phyloP scores from a whole-genome alignment of 2,329 filamentous ascomycete genomes.

The Coniochaeta pulveracea region DNA sequence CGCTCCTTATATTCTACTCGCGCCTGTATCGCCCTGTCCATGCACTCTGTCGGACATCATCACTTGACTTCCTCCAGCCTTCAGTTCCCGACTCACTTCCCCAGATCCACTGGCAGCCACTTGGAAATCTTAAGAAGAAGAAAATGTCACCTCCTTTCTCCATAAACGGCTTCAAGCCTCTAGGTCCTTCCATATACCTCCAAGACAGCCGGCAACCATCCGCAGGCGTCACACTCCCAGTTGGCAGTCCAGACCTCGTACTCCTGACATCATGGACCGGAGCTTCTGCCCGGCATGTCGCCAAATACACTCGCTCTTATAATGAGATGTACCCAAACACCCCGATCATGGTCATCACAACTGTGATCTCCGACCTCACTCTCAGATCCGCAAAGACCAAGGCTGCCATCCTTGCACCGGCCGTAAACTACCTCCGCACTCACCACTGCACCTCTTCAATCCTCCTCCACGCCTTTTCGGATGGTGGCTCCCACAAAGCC shows the following conservation, averaged over 20 bases:
- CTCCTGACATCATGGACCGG: conserved; percentile 35
- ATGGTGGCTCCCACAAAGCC: conserved; percentile 30
- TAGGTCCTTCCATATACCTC: conserved; percentile 25
- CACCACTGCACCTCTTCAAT: conserved; percentile 18
- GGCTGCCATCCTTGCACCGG: conserved; percentile 8
- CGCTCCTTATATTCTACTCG: no score
- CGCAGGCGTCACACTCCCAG: conserved; percentile 4
- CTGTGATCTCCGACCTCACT: conserved; percentile 10
- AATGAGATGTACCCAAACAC: conserved; percentile 26
- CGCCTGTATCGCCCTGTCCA: no score
- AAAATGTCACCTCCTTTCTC: no score
- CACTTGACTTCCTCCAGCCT: no score
- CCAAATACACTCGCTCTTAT: conserved; percentile 35
- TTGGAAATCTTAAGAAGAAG: no score
- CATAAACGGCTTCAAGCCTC: conserved; percentile 21
- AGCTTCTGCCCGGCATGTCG: conserved; percentile 26
- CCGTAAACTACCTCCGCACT: conserved; percentile 11
- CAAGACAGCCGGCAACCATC: conserved; percentile 17
- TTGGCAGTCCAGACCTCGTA: conserved; percentile 22
- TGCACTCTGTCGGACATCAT: no score
- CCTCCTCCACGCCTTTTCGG: conserved; percentile 36
- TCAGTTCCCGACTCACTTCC: no score
- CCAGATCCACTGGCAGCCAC: no score
- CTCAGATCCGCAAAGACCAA: conserved; percentile 8
- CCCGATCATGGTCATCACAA: conserved; percentile 26